Percentiles rank a stretch among this genome's conserved stretches.
phyloP scores from a whole-genome alignment of 495 filamentous ascomycete genomes.

The Aspergillus bertholletiae region DNA sequence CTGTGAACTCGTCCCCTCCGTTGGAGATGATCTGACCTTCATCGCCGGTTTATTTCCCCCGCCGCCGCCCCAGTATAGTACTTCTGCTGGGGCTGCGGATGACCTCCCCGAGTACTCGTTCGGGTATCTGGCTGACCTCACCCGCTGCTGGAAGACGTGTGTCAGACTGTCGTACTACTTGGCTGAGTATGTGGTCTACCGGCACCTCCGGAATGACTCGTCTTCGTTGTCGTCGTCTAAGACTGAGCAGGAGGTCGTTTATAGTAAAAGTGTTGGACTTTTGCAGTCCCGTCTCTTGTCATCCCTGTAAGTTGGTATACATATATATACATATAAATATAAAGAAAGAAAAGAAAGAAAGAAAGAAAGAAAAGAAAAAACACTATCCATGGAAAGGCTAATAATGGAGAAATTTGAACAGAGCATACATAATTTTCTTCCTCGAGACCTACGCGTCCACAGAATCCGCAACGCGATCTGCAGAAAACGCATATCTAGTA shows the following conservation, averaged over 20 bases:
- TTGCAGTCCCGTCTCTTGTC: constrained; percentile 23
- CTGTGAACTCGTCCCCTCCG: constrained; percentile 5
- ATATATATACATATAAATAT: too few species aligned
- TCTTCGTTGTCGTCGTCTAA: constrained; percentile 23
- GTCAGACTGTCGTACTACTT: constrained; percentile 25
- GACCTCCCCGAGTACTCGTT: constrained; percentile 26
- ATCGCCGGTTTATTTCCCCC: constrained; percentile 28
- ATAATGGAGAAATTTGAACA: too few species aligned
- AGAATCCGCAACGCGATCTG: not conserved
- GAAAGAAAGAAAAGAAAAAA: too few species aligned
- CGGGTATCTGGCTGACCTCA: constrained; percentile 25
- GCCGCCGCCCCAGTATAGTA: constrained; percentile 28
- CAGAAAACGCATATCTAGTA: not conserved
- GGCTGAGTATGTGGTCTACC: constrained; percentile 21
- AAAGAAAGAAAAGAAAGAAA: too few species aligned
- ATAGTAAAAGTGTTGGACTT: constrained; percentile 21
- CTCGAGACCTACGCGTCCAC: constrained; percentile 22
- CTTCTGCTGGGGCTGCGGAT: constrained; percentile 3
- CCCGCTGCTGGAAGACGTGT: constrained; percentile 28
- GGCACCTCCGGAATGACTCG: constrained; percentile 24
- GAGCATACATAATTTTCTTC: constrained; percentile 27
- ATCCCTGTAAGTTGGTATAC: constrained; percentile 24
- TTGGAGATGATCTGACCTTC: constrained; percentile 27
- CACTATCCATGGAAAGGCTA: too few species aligned
- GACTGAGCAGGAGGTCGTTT: constrained; percentile 25